Conservation (phyloP, 108 stramenopile genomes). For the Skeletonema costatum region DNA sequence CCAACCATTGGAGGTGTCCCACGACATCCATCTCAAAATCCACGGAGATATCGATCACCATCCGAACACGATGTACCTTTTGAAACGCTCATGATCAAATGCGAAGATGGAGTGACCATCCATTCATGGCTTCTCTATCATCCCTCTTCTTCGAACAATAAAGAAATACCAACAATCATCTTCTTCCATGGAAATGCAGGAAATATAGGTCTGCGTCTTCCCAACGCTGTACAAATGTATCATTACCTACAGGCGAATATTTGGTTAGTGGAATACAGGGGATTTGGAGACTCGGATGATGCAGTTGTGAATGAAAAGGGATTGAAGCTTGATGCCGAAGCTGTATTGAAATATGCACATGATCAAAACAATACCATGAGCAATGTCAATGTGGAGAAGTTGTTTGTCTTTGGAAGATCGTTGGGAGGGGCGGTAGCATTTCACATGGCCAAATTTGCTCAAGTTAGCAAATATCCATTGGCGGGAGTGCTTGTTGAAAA, state of each 20-base stretch:
- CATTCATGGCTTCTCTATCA: slow-evolving; percentile 91
- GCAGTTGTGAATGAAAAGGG: slow-evolving; percentile 74
- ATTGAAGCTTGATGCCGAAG: slow-evolving; percentile 87
- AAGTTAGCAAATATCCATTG: slow-evolving; percentile 46
- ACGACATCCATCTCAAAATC: slow-evolving; percentile 63
- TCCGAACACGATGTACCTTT: slow-evolving; percentile 67
- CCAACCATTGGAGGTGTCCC: slow-evolving; percentile 78
- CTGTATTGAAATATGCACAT: slow-evolving; percentile 50
- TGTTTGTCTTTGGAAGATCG: slow-evolving; percentile 89
- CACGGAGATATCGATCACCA: slow-evolving; percentile 71
- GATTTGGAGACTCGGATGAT: slow-evolving; percentile 84
- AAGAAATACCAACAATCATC: slow-evolving; percentile 76
- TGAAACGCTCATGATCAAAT: slow-evolving; percentile 62
- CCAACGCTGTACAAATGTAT: slow-evolving; percentile 84
- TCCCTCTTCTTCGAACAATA: slow-evolving; percentile 19
- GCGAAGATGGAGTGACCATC: slow-evolving; percentile 66
- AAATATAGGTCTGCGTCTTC: slow-evolving; percentile 94
- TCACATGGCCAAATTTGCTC: slow-evolving; percentile 74
- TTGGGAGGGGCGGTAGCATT: slow-evolving; percentile 96
- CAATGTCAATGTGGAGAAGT: slow-evolving; percentile 58
- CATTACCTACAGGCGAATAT: slow-evolving; percentile 72
- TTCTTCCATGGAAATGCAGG: slow-evolving; percentile 99
- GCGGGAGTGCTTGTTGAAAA: slow-evolving; percentile 95
- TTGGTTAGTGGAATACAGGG: slow-evolving; percentile 93
- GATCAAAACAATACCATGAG: slow-evolving; percentile 22